Base-by-base conservation (phyloP, 208 protist genomes). In the Crithidia expoeki region DNA sequence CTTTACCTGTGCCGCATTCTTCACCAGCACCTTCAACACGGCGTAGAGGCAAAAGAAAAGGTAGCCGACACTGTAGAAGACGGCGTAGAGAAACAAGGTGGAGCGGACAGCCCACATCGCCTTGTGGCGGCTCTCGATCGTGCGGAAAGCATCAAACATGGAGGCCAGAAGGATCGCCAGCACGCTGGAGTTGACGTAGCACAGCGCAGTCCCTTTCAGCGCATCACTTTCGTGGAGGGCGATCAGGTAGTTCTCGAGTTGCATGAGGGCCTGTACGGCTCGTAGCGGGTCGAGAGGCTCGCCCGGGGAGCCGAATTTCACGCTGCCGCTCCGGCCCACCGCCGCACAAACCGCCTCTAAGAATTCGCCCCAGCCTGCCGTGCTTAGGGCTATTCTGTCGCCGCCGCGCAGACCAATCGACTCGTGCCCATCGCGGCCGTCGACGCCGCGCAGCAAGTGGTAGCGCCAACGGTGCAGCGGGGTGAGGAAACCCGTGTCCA, bases 201-300 rank as follows among this genome's bases (percentile, higher is more conserved):
- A 77, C 56, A 93, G 52, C 47, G 85, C 64, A 10, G 82, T 81
- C 9, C 57, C 49, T 9, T 86, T 73, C 23, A 89, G 51, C n/a
- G 86, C 61, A 19, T 74, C 80, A 9, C 59, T 52, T 21, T 93
- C 78, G 50, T 92, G 64, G n/a, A 95, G 34, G 2, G 86, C 72
- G 34, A 92, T 83, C 51, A 93, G 55, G 42, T 83, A 89, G 64
- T 95, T 95, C 32, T 95, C 90, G 33, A 84, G 75, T 58, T 87
- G 79, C 80, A 93, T 83, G 32, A 92, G 79, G 1, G 82, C 79
- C 53, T 92, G 86, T 33, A 90, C 64, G 9, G 89, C 86, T 21
- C 80, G 79, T 65, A 92, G 63, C 28, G 73, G 80, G 71, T 90
- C 78, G 66, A 88, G 82, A n/a, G 79, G 74, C 32, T 67, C 42